Conservation (phyloP, 2,329 filamentous ascomycete species). For the Fusarium tricinctum region DNA sequence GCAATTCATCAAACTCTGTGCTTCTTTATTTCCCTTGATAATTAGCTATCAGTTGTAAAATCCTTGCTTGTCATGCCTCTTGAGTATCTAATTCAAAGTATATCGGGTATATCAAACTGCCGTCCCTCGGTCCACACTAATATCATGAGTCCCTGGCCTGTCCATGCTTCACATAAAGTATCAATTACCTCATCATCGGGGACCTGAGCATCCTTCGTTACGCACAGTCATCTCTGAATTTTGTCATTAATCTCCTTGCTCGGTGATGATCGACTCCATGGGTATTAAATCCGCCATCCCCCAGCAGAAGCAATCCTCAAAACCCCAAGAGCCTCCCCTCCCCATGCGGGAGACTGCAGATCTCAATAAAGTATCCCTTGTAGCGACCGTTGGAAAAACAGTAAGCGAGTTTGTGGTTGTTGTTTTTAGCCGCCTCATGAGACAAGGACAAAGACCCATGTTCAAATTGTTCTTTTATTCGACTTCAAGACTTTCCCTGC, state of each 20-base stretch:
- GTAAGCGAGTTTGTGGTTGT: constrained; percentile 1
- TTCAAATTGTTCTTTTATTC: constrained; percentile 16
- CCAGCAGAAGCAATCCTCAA: constrained; percentile 1
- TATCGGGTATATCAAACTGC: background rate
- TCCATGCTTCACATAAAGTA: constrained; percentile 23
- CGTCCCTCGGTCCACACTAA: constrained; percentile 6
- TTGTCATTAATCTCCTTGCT: constrained; percentile 41
- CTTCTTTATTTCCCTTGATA: constrained; percentile 6
- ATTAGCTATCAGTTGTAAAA: constrained; percentile 24
- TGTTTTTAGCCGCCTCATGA: constrained; percentile 25
- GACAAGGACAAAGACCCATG: constrained; percentile 10
- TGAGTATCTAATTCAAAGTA: background rate
- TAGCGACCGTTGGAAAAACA: constrained; percentile 21
- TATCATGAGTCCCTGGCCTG: constrained; percentile 3
- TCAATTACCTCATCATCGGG: constrained; percentile 8
- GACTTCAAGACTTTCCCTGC: constrained; percentile 2
- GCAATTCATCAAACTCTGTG: constrained; percentile 22
- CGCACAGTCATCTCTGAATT: constrained; percentile 22
- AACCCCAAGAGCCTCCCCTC: constrained; percentile 14
- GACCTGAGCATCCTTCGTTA: constrained; percentile 13
- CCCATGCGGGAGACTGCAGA: constrained; percentile 33
- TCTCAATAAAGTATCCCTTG: constrained; percentile 43
- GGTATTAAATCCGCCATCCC: constrained; percentile 15
- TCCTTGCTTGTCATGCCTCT: background rate
- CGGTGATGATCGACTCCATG: constrained; percentile 26